A percentile compares a stretch with the other conserved stretches of the same genome.
Evolutionary conservation across 148 eudicot species (phyloP).

Genomic region (Drosera capensis): DNA sequence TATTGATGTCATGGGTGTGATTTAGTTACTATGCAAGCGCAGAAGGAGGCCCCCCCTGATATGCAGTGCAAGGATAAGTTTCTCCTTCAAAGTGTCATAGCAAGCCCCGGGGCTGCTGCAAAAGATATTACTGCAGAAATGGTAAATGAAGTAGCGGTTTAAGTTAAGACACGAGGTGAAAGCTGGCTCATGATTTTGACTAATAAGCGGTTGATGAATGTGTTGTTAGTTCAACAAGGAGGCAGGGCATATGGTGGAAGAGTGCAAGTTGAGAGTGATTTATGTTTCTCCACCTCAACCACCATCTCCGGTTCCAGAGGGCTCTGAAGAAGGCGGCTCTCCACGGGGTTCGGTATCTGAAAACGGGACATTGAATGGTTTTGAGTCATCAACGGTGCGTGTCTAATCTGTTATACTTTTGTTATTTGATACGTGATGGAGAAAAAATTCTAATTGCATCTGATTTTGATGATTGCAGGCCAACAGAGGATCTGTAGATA

Average conservation of each 20-base stretch:
- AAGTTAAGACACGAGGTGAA: too few species aligned
- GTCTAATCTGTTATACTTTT: neutral
- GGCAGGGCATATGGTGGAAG: constrained; percentile 68
- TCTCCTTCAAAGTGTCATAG: constrained; percentile 58
- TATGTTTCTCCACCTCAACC: constrained; percentile 64
- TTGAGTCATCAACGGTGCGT: constrained; percentile 44
- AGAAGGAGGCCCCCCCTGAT: constrained; percentile 62
- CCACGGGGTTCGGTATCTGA: constrained; percentile 70
- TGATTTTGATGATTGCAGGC: constrained; percentile 15
- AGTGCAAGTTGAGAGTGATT: constrained; percentile 66
- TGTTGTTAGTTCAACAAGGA: constrained; percentile 54
- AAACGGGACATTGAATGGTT: constrained; percentile 30
- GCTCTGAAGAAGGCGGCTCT: constrained; percentile 69
- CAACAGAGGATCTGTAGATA: constrained; percentile 21
- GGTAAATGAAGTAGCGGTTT: constrained; percentile 30
- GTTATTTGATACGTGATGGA: neutral
- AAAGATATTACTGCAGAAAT: constrained; percentile 73
- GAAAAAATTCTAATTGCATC: constrained; percentile 2
- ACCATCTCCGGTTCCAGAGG: constrained; percentile 58
- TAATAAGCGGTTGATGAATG: neutral
- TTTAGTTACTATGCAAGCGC: constrained; percentile 88
- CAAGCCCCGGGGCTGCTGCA: constrained; percentile 31
- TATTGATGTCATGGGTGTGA: neutral
- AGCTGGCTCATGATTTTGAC: too few species aligned
- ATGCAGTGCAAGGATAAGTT: constrained; percentile 88